Base-by-base conservation (phyloP, 2,329 filamentous ascomycete genomes). In the Emergomyces orientalis region DNA sequence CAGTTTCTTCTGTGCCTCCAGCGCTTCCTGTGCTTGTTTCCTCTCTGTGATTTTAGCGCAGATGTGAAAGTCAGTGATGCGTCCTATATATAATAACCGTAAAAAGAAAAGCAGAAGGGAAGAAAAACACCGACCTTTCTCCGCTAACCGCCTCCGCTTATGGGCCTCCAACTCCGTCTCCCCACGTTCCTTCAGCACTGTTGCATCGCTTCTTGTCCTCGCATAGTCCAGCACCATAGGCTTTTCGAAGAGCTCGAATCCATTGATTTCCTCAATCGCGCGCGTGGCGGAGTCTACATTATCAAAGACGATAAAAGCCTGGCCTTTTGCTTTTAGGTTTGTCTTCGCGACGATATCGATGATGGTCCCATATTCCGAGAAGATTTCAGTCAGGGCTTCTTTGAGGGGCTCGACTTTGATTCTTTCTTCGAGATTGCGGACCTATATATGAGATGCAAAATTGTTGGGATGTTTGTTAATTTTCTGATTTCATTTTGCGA, bases 271-370 rank as follows among this genome's bases (percentile, higher is more conserved):
- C 60, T 96, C 90, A 65, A 97, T 88, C 22, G 94, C 93, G 66
- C 86, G 83, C 60, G 84, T 80, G 3, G 92, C 92, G n/a, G 87
- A 85, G 62, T 91, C 88, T n/a, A 88, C 80, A 65, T 81, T 84
- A 69, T 95, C 91, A 74, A 91, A 97, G 55, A 97, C 91, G 59
- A 99, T 79, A 73, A 99, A 99, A 0, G 94, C 94, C 77, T 99
- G 94, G 14, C 94, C 94, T 74, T 95, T 97, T 52, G 91, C 90
- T 74, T 90, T 92, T 37, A 97, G 77, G 75, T 95, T 97, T 67
- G 85, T 90, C 80, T 96, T 96, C 54, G 90, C 90, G 64, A 96
- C 84, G 60, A 96, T 85, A 66, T 96, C 91, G 69, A 96, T 78
- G 65, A 96, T 85, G 63, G 81, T 87, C 66, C 94, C 94, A 76